Conservation (phyloP, 2,329 filamentous ascomycete genomes). For the Cladophialophora bantiana region DNA sequence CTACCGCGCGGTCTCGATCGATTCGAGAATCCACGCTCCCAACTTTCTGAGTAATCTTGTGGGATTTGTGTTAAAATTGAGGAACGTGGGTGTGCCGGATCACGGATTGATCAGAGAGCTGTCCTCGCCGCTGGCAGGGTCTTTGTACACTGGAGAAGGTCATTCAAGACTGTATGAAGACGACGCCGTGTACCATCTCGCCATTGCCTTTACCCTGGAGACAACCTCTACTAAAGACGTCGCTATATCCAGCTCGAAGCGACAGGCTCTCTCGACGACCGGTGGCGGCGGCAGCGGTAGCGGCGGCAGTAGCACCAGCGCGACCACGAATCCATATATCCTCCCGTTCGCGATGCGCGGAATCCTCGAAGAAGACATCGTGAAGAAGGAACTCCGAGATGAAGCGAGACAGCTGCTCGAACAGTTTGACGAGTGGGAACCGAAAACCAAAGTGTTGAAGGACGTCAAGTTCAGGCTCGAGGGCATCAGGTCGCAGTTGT, state of each 20-base stretch:
- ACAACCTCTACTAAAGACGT: constrained; percentile 64
- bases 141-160: constrained; percentile 88
- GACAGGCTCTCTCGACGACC: constrained; percentile 46
- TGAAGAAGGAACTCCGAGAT: constrained; percentile 76
- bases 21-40: constrained; percentile 87
- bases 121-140: constrained; percentile 85
- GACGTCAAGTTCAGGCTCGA: constrained; percentile 96
- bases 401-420: constrained; percentile 82
- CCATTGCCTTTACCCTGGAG: constrained; percentile 75
- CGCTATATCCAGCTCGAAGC: constrained; percentile 55
- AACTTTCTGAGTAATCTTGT: constrained; percentile 94
- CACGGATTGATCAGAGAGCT: constrained; percentile 93
- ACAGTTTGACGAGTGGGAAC: constrained; percentile 94
- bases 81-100: constrained; percentile 90
- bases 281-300: not conserved
- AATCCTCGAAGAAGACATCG: constrained; percentile 87
- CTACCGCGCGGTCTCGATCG: constrained; percentile 93
- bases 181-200: constrained; percentile 79
- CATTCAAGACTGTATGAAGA: constrained; percentile 95
- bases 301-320: constrained; percentile 31
- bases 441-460: constrained; percentile 85
- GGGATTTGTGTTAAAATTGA: constrained; percentile 89
- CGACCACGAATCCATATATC: constrained; percentile 78
- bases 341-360: constrained; percentile 96
- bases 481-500: constrained; percentile 83